Conservation (phyloP, 1,284 basidiomycete species). For the Termitomyces sp. region DNA sequence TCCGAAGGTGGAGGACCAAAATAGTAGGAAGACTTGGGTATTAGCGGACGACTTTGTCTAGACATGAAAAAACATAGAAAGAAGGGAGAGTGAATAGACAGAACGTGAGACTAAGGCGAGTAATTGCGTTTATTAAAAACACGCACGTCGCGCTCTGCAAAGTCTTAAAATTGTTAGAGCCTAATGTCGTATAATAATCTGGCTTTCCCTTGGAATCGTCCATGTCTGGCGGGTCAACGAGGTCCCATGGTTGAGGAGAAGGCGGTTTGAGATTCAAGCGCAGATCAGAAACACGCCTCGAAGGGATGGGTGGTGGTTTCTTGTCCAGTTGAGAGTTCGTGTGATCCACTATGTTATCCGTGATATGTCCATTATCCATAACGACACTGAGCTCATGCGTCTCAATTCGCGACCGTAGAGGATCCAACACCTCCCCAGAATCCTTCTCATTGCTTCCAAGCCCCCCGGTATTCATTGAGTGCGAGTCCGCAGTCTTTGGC, state of each 20-base stretch:
- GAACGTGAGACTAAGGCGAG: slow-evolving; percentile 5
- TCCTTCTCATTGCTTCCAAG: slow-evolving; percentile 3
- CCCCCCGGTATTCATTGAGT: background rate
- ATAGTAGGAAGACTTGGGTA: slow-evolving; percentile 77
- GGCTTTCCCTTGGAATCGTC: slow-evolving; percentile 28
- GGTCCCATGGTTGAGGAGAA: slow-evolving; percentile 59
- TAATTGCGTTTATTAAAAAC: slow-evolving; percentile 8
- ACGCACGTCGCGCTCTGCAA: slow-evolving; percentile 29
- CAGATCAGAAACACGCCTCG: slow-evolving; percentile 28
- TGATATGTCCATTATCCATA: slow-evolving; percentile 21
- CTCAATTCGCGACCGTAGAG: slow-evolving; percentile 10
- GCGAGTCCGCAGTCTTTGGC: background rate
- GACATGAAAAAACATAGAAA: slow-evolving; percentile 11
- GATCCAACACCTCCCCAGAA: slow-evolving; percentile 4
- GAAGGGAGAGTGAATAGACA: background rate
- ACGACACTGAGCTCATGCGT: slow-evolving; percentile 14
- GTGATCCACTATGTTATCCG: slow-evolving; percentile 22
- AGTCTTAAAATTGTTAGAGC: slow-evolving; percentile 28
- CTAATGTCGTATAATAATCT: slow-evolving; percentile 35
- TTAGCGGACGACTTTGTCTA: slow-evolving; percentile 42
- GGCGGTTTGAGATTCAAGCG: slow-evolving; percentile 33
- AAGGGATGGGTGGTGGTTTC: slow-evolving; percentile 18
- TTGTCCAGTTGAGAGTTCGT: slow-evolving; percentile 19
- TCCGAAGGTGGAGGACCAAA: slow-evolving; percentile 72
- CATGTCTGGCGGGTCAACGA: slow-evolving; percentile 40